Evolutionary conservation across 2,329 filamentous ascomycete species (phyloP).

Genomic region (Tolypocladium tropicale): DNA sequence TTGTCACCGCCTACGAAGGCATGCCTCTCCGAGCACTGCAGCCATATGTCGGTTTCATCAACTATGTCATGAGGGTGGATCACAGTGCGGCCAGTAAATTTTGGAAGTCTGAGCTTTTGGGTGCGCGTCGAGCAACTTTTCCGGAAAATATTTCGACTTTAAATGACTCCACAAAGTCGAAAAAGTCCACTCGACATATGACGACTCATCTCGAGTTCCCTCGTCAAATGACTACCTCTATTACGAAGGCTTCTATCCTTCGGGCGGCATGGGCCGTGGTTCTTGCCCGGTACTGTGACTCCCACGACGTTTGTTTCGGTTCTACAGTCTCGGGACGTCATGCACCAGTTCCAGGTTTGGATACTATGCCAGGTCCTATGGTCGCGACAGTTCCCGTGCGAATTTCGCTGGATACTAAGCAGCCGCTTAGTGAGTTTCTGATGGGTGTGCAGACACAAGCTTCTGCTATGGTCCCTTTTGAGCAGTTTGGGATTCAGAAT

Average conservation of each 20-base stretch:
- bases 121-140: background rate
- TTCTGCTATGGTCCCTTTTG: background rate
- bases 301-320: background rate
- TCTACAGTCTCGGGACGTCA: background rate
- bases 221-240: background rate
- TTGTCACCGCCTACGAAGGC: background rate
- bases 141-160: background rate
- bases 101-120: background rate
- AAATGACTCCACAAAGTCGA: background rate
- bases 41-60: background rate
- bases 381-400: background rate
- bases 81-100: background rate
- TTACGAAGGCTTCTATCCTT: background rate
- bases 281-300: background rate
- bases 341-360: background rate
- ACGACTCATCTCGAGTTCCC: background rate
- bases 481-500: slow-evolving; percentile 23
- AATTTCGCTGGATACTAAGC: background rate
- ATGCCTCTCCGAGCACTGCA: background rate
- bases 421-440: background rate
- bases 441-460: background rate
- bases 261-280: background rate
- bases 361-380: background rate
- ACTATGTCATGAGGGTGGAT: background rate
- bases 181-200: background rate